Base-by-base conservation (phyloP, 2,329 filamentous ascomycete genomes). In the Calonectria pseudoturangicola region DNA sequence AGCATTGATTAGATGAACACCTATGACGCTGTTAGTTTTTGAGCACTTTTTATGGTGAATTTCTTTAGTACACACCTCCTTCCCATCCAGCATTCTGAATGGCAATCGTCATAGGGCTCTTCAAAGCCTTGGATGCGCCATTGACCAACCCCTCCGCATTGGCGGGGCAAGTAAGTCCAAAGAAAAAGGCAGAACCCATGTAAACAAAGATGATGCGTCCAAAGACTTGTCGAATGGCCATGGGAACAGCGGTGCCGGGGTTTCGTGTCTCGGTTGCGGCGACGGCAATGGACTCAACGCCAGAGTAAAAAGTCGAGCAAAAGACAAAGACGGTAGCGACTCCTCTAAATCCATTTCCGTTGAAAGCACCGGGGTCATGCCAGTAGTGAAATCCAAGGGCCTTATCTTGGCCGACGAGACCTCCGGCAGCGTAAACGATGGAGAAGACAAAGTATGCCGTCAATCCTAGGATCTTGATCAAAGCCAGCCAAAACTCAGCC, bases 401-500 rank as follows among this genome's bases (percentile, higher is more conserved):
- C 16, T 91, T 89, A 1, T 80, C 78, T n/a, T 87, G 84, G 8
- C 92, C 92, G 12, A 88, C 84, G 13, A 93, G 82, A n/a, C 93
- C 93, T 2, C 92, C 93, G 0, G 92, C 88, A 1, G 92, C 91
- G 76, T 95, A 93, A 71, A 95, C 86, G 71, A 95, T 93, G 63
- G 92, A 89, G 78, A 95, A 94, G 75, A 95, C 86, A 82, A 94
- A 94, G 82, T 93, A 94, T 1, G 93, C 93, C 2, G 93, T 85
- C 1, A 95, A 85, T 1, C 93, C 92, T 3, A 92, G 81, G 6
- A 95, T 88, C 80, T 96, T 96, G 80, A 95, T 84, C 18, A 93
- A 87, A 0, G 93, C 92, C 70, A 95, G 89, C 93, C 93, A 95
- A 80, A 95, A 95, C 80, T 96, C 94, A 12, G 93, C 91, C 80